Percentiles rank a stretch among this genome's conserved stretches.
Conservation (phyloP, 345 rosid species). For the Pistacia vera region DNA sequence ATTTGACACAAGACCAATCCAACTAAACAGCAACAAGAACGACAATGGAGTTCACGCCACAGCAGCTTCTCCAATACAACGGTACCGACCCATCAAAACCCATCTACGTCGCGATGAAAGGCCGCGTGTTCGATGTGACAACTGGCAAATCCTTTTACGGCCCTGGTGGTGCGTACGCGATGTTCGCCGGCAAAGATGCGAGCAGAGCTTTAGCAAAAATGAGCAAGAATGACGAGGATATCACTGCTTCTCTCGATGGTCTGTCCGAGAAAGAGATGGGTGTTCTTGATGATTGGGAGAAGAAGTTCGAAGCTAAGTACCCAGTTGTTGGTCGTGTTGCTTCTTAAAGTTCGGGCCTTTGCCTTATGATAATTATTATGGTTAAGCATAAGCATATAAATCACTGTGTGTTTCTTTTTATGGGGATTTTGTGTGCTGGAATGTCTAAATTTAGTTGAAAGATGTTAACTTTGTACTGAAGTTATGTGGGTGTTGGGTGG, state of each 20-base stretch:
- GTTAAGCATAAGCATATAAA: background rate
- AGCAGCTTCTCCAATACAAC: constrained; percentile 65
- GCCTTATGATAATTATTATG: background rate
- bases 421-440: background rate
- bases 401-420: background rate
- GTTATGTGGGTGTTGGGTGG: constrained; percentile 4
- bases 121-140: constrained; percentile 74
- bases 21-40: background rate
- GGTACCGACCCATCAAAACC: constrained; percentile 76
- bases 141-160: constrained; percentile 83
- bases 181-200: constrained; percentile 86
- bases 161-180: constrained; percentile 62
- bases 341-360: constrained; percentile 26
- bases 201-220: constrained; percentile 89
- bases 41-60: constrained; percentile 71
- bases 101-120: constrained; percentile 85
- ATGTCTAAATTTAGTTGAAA: background rate
- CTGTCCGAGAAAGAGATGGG: constrained; percentile 79
- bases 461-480: constrained; percentile 3
- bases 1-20: background rate
- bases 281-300: constrained; percentile 82
- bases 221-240: constrained; percentile 90
- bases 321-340: constrained; percentile 76
- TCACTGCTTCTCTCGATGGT: constrained; percentile 59
- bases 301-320: constrained; percentile 85